Conservation (phyloP, 441 rosid species). For the Mallotus japonicus region DNA sequence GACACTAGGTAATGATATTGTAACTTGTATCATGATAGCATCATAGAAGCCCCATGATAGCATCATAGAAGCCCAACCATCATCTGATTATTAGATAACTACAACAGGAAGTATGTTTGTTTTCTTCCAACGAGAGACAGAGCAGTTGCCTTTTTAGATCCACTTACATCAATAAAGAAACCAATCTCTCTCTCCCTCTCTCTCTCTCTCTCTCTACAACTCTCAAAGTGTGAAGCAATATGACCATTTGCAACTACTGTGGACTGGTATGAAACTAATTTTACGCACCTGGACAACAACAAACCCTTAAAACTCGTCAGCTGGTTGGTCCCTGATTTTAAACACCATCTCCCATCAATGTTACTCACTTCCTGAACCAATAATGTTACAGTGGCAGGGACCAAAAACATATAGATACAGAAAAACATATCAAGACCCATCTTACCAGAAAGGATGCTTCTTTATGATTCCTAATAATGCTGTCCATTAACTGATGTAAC, state of each 20-base stretch:
- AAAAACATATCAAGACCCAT: constrained; percentile 8
- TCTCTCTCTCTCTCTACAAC: no score
- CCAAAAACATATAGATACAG: constrained; percentile 17
- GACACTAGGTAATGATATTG: not conserved
- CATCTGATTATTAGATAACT: not conserved
- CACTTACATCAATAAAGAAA: not conserved
- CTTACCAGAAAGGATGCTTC: constrained; percentile 59
- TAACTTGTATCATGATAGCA: not conserved
- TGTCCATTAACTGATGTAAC: constrained; percentile 74
- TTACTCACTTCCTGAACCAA: constrained; percentile 57
- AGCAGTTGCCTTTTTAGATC: not conserved
- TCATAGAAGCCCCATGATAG: not conserved
- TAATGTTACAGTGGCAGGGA: constrained; percentile 19
- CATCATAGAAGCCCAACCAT: not conserved
- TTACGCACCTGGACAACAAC: constrained; percentile 66
- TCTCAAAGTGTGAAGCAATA: not conserved
- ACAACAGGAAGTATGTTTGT: not conserved
- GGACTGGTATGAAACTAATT: constrained; percentile 16
- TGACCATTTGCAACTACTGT: constrained; percentile 8
- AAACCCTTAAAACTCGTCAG: constrained; percentile 59
- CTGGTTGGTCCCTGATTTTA: constrained; percentile 56
- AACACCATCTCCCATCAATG: constrained; percentile 81
- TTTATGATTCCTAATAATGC: constrained; percentile 58
- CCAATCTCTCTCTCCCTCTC: not conserved
- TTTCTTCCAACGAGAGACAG: not conserved